These are phyloP conservation scores for Canariomyces notabilis DNA, from an alignment of 2,329 filamentous ascomycete genomes.

Conservation along the genomic window DNA sequence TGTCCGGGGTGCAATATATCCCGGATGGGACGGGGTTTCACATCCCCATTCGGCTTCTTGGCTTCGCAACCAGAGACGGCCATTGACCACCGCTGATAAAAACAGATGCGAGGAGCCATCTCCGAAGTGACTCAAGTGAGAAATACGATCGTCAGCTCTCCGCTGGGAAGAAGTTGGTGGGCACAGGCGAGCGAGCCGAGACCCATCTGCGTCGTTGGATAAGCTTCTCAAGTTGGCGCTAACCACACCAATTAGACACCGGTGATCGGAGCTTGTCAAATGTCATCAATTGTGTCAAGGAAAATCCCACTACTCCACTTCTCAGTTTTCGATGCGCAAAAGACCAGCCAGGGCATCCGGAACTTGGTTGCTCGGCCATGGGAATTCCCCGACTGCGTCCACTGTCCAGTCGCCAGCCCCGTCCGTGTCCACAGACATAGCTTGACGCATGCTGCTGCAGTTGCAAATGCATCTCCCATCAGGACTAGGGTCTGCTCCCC, in stretches of 20 bases:
- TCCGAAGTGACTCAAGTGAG: no score
- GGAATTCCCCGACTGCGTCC: background rate
- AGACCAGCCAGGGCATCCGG: background rate
- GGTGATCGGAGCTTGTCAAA: constrained; percentile 11
- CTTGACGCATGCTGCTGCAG: background rate
- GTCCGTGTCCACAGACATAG: background rate
- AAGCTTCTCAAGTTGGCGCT: constrained; percentile 4
- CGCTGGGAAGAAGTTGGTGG: no score
- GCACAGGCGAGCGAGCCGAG: constrained; percentile 6
- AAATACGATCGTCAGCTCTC: background rate
- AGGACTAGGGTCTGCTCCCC: background rate
- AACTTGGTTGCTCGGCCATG: background rate
- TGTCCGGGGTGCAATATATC: no score
- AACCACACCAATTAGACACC: constrained; percentile 18
- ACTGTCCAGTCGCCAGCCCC: no score
- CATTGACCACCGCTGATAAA: no score
- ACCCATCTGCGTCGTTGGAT: constrained; percentile 10
- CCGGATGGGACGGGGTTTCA: no score
- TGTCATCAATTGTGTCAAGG: background rate
- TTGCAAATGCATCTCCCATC: background rate
- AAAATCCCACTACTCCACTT: background rate
- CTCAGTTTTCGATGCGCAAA: background rate
- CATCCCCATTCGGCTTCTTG: no score
- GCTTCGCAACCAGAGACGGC: no score
- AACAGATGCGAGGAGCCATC: no score